Evolutionary conservation across 352 stramenopile species (phyloP).

Genomic region (Pythium plurisporium): DNA sequence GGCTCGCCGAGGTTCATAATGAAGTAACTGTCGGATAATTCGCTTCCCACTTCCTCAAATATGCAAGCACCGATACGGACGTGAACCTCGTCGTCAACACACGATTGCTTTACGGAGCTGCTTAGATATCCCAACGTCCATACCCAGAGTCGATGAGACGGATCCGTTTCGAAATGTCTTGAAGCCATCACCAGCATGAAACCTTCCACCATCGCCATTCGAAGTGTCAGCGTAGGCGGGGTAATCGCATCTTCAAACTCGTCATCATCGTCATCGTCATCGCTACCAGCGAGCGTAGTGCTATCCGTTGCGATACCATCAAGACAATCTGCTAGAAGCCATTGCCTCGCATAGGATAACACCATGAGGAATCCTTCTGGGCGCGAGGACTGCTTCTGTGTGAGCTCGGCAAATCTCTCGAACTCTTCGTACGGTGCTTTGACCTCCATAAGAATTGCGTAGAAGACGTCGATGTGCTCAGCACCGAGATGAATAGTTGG

Average conservation of each 20-base stretch:
- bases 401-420: conserved; percentile 60
- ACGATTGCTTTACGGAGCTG: conserved; percentile 72
- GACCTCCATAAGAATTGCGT: conserved; percentile 83
- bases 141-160: conserved; percentile 35
- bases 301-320: conserved; percentile 40
- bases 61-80: conserved; percentile 50
- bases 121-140: conserved; percentile 51
- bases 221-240: conserved; percentile 69
- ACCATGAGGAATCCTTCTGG: conserved; percentile 83
- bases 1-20: conserved; percentile 12
- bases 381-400: conserved; percentile 67
- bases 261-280: conserved; percentile 68
- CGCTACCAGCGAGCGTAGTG: conserved; percentile 3
- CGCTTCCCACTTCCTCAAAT: conserved; percentile 33
- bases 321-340: conserved; percentile 73
- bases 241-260: conserved; percentile 87
- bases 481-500: conserved; percentile 68
- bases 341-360: conserved; percentile 82
- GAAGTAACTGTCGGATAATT: conserved; percentile 25
- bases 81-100: conserved; percentile 78
- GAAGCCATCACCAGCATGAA: conserved; percentile 53
- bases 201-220: conserved; percentile 38
- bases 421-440: conserved; percentile 86
- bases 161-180: conserved; percentile 11
- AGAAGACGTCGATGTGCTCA: conserved; percentile 81